Conservation (phyloP, 345 rosid species). For the Draba incana region DNA sequence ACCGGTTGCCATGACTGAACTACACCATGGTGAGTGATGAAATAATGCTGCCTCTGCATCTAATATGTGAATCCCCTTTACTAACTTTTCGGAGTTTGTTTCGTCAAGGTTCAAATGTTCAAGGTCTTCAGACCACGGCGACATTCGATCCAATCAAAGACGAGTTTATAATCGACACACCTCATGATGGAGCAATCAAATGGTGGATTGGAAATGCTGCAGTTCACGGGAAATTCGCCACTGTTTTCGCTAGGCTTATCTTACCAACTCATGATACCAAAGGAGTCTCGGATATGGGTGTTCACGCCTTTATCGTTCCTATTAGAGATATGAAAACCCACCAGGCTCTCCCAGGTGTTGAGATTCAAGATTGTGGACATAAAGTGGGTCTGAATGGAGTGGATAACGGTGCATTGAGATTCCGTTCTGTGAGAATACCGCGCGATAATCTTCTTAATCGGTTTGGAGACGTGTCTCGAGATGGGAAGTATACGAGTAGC, state of each 20-base stretch:
- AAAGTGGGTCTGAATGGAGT: slow-evolving; percentile 97
- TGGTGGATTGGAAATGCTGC: slow-evolving; percentile 99
- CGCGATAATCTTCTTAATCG: slow-evolving; percentile 97
- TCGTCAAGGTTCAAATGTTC: slow-evolving; percentile 89
- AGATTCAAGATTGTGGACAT: slow-evolving; percentile 94
- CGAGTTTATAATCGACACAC: slow-evolving; percentile 81
- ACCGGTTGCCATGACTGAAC: slow-evolving; percentile 99
- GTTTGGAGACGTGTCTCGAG: slow-evolving; percentile 89
- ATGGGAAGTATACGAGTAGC: slow-evolving; percentile 92
- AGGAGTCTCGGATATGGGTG: slow-evolving; percentile 88
- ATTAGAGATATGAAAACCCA: slow-evolving; percentile 86
- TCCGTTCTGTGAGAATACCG: slow-evolving; percentile 83
- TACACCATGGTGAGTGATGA: slow-evolving; percentile 79
- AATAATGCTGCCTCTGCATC: background rate
- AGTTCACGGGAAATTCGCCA: slow-evolving; percentile 94
- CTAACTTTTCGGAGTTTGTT: slow-evolving; percentile 29
- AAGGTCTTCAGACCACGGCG: slow-evolving; percentile 91
- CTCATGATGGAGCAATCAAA: slow-evolving; percentile 93
- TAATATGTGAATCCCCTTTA: background rate
- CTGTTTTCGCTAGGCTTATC: slow-evolving; percentile 85
- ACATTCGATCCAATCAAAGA: slow-evolving; percentile 81
- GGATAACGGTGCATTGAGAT: slow-evolving; percentile 94
- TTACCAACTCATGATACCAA: slow-evolving; percentile 86
- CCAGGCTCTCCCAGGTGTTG: slow-evolving; percentile 84
- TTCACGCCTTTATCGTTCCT: slow-evolving; percentile 97